A percentile compares a stretch with the other conserved stretches of the same genome.
Conservation (phyloP, 2,329 filamentous ascomycete species). For the Reticulascus tulasneorum region DNA sequence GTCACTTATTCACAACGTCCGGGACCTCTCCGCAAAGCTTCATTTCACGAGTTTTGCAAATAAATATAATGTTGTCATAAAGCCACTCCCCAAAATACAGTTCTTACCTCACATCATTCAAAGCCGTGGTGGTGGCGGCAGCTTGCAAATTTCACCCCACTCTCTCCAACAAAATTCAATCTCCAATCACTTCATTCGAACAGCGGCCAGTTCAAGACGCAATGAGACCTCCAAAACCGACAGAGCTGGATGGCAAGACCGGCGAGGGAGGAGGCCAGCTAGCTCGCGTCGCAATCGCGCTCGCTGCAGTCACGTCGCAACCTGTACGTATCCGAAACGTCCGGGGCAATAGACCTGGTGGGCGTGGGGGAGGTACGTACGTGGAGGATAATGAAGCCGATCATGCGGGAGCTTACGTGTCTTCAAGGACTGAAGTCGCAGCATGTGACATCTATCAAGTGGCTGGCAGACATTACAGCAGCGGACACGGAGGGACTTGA, state of each 20-base stretch:
- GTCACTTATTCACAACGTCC: too few relatives aligned
- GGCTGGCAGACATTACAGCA: constrained; percentile 46
- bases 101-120: too few relatives aligned
- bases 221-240: constrained; percentile 25
- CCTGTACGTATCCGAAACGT: constrained; percentile 52
- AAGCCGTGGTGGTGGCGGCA: too few relatives aligned
- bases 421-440: constrained; percentile 57
- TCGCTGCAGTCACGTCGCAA: constrained; percentile 52
- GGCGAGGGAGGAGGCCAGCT: constrained; percentile 62
- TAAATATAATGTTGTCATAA: too few relatives aligned
- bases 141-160: too few relatives aligned
- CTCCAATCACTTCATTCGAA: too few relatives aligned
- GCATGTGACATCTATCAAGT: constrained; percentile 53
- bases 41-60: too few relatives aligned
- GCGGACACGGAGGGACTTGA: constrained; percentile 47
- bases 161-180: too few relatives aligned
- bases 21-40: too few relatives aligned
- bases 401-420: neutral
- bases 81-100: too few relatives aligned
- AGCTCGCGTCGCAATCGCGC: constrained; percentile 50
- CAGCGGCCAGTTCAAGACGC: too few relatives aligned
- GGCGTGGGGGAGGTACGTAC: constrained; percentile 29
- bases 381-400: constrained; percentile 7
- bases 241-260: constrained; percentile 51
- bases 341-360: constrained; percentile 46